Conservation (phyloP, 2,329 filamentous ascomycete species). For the Fusarium keratoplasticum region DNA sequence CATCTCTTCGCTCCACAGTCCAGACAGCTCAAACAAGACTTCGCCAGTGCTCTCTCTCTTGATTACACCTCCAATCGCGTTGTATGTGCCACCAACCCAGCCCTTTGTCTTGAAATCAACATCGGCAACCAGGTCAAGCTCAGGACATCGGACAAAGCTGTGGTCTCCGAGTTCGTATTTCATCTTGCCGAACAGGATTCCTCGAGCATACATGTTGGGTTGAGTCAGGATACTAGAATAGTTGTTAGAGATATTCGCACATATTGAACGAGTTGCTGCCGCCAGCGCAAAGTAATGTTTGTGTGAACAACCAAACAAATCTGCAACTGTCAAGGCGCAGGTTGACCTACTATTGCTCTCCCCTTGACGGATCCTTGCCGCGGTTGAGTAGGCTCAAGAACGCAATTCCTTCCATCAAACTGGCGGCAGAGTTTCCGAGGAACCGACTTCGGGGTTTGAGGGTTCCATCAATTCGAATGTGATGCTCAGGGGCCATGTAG, state of each 20-base stretch:
- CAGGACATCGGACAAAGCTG: constrained; percentile 91
- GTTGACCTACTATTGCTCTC: constrained; percentile 85
- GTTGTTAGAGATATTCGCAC: constrained; percentile 14
- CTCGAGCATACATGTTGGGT: constrained; percentile 98
- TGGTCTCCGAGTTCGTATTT: constrained; percentile 98
- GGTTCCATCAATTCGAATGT: constrained; percentile 95
- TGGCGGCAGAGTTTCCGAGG: constrained; percentile 95
- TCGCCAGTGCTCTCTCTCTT: constrained; percentile 90
- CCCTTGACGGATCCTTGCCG: constrained; percentile 71
- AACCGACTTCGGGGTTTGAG: constrained; percentile 96
- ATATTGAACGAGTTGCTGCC: neutral
- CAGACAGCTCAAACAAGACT: constrained; percentile 89
- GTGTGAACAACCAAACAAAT: neutral
- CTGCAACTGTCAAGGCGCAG: neutral
- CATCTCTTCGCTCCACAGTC: constrained; percentile 96
- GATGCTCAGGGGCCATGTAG: constrained; percentile 93
- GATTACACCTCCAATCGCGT: constrained; percentile 92
- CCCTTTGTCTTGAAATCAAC: constrained; percentile 99
- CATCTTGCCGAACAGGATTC: constrained; percentile 98
- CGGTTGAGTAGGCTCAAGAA: constrained; percentile 86
- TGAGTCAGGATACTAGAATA: constrained; percentile 83
- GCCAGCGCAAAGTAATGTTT: neutral
- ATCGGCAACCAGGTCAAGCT: constrained; percentile 86
- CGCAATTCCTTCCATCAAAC: constrained; percentile 97
- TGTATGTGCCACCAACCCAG: constrained; percentile 96